Evolutionary conservation across 108 stramenopile genomes (phyloP).

Genomic region (Pseudonitzschia delicatissima): DNA sequence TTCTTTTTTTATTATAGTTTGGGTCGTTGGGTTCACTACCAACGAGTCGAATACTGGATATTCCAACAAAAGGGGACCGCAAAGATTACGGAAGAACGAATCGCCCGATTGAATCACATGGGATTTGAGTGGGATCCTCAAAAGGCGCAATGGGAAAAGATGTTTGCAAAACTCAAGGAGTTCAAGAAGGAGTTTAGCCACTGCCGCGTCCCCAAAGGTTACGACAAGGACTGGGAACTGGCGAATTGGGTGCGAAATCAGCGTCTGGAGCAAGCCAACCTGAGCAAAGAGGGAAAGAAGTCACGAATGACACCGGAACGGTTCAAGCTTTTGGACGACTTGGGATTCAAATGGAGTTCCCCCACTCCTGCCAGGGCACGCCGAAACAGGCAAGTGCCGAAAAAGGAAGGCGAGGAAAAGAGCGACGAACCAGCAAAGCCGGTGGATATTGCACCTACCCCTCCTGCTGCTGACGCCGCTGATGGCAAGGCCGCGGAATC

Average conservation of each 20-base stretch:
- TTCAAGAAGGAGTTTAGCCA: constrained; percentile 47
- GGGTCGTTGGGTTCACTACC: constrained; percentile 51
- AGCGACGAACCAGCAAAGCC: background rate
- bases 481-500: background rate
- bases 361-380: constrained; percentile 11
- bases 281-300: constrained; percentile 36
- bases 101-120: constrained; percentile 31
- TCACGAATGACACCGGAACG: constrained; percentile 43
- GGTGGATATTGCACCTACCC: background rate
- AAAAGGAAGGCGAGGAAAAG: background rate
- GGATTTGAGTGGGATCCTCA: constrained; percentile 57
- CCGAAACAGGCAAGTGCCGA: background rate
- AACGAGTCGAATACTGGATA: constrained; percentile 43
- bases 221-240: constrained; percentile 51
- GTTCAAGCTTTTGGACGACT: constrained; percentile 36
- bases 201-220: constrained; percentile 69
- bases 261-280: constrained; percentile 52
- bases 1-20: constrained; percentile 6
- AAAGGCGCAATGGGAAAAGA: constrained; percentile 48
- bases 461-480: background rate
- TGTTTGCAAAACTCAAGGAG: constrained; percentile 43
- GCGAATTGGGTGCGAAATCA: constrained; percentile 75
- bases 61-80: constrained; percentile 34
- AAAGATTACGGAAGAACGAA: constrained; percentile 45
- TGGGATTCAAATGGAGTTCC: constrained; percentile 48